Evolutionary conservation across 495 filamentous ascomycete species (phyloP), one percentile per base, ranked within the genome.

Genomic region (Bacidia rubella): DNA sequence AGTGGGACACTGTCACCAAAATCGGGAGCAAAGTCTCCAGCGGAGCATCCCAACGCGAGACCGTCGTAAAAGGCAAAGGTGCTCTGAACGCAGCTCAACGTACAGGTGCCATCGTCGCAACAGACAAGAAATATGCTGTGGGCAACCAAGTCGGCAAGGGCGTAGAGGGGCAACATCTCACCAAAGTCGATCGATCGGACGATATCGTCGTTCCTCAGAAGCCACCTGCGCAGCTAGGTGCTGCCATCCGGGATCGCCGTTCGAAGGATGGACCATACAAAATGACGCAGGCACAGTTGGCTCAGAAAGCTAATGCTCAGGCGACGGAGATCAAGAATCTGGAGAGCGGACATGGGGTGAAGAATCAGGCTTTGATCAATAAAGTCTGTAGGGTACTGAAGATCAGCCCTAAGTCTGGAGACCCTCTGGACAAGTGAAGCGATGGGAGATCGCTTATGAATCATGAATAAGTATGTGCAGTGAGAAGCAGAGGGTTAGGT

Each of bases 141-240:
- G 81, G 78, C 59, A 94, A 94, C 66, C 54, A 79, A 48, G 68
- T 74, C 53, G 70, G 70, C 53, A 79, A 78, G 63, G 60, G 75
- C 55, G 73, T 75, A 55, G 90, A 97, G 74, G 92, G 92, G 62
- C 92, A 99, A 70, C 88, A 85, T 64, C 76, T 97, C 49, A 97
- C 92, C 42, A 99, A 96, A 75, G 89, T 99, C 65, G 92, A 97
- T 77, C 92, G 92, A 60, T 79, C 81, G 67, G 93, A 97, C 75
- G 92, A 96, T 66, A 95, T 96, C 71, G 80, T 96, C 67, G 94
- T 94, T 73, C 88, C 88, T 60, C 90, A 89, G 69, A 95, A 87
- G 50, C 76, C 96, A 46, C 87, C 89, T 60, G 66, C 70, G 55
- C 72, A 78, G 48, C 87, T 97, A 55, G 89, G 84, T 55, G 77